A percentile compares a stretch with the other conserved stretches of the same genome.
phyloP scores from a whole-genome alignment of 805 yeast species.

The Candida namnaoensis region DNA sequence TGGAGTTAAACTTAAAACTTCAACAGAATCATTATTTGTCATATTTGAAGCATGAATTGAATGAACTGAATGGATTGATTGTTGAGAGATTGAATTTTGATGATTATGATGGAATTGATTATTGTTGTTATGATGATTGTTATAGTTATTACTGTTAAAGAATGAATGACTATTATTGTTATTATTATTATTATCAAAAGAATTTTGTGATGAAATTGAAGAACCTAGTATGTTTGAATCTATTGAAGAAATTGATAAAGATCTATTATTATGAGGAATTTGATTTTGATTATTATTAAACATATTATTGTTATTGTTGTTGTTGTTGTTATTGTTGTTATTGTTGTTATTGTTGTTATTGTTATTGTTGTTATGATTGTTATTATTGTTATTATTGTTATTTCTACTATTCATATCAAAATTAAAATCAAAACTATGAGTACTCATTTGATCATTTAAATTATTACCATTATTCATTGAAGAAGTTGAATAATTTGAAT shows the following conservation, averaged over 20 bases:
- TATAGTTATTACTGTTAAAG: not conserved
- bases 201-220: not conserved
- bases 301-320: conserved; percentile 4
- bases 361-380: conserved; percentile 1
- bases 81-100: no score
- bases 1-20: conserved; percentile 30
- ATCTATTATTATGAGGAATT: not conserved
- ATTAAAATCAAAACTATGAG: conserved; percentile 1
- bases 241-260: not conserved
- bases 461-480: conserved; percentile 1
- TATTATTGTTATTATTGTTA: conserved; percentile 1
- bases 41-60: not conserved
- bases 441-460: conserved; percentile 1
- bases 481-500: not conserved
- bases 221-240: not conserved
- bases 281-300: not conserved
- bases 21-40: conserved; percentile 17
- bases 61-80: no score
- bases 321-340: not conserved
- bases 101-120: not conserved
- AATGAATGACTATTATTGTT: not conserved
- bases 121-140: not conserved
- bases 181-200: not conserved
- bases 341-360: conserved; percentile 1
- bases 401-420: conserved; percentile 1